These are phyloP conservation scores for Ceratocystis ficicola DNA, from an alignment of 2,329 filamentous ascomycete genomes.

Conservation along the genomic window DNA sequence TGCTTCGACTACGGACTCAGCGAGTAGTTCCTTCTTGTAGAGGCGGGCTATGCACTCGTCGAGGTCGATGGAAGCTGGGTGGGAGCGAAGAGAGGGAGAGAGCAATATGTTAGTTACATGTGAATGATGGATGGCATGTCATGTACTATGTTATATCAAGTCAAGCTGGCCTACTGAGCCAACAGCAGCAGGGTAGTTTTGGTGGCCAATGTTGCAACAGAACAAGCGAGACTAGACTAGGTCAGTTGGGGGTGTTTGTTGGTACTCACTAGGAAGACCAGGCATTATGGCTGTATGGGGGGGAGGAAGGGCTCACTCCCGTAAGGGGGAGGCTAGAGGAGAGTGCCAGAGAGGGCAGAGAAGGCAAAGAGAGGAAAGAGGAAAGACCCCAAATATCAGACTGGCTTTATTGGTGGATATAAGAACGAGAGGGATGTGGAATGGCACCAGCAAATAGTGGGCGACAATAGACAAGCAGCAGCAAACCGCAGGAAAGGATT, in stretches of 20 bases:
- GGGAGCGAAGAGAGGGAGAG: not conserved
- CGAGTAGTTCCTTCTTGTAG: slow-evolving; percentile 92
- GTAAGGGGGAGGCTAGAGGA: slow-evolving; percentile 1
- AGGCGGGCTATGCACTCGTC: slow-evolving; percentile 96
- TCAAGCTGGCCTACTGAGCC: not conserved
- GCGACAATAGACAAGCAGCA: too few relatives aligned
- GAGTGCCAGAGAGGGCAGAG: slow-evolving; percentile 3
- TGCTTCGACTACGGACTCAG: slow-evolving; percentile 95
- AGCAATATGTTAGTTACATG: not conserved
- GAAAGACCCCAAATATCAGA: not conserved
- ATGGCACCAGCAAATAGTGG: not conserved
- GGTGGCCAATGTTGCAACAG: not conserved
- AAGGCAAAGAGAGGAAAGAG: not conserved
- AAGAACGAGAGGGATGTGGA: not conserved
- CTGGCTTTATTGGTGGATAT: not conserved
- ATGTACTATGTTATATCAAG: too few relatives aligned
- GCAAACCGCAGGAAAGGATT: not conserved
- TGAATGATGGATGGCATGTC: not conserved
- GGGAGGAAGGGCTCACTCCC: not conserved
- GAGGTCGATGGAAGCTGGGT: slow-evolving; percentile 79
- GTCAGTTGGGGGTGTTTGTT: not conserved
- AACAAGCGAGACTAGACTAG: not conserved
- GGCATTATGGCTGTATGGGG: slow-evolving; percentile 15
- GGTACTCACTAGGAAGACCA: slow-evolving; percentile 20
- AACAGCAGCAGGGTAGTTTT: not conserved